These are phyloP conservation scores for Pneumocystis murina DNA, from an alignment of 1,139 yeast genomes.

Conservation along the genomic window DNA sequence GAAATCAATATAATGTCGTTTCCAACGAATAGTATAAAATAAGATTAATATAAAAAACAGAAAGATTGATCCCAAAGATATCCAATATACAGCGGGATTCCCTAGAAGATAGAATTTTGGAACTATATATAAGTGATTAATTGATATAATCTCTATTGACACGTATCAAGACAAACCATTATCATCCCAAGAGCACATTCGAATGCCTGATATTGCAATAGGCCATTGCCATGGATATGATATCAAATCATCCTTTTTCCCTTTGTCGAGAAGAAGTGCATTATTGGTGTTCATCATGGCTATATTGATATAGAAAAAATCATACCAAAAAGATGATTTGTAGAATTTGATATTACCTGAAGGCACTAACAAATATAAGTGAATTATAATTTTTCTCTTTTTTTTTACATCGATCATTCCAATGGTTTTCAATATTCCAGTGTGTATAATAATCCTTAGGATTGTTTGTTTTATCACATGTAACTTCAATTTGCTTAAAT, in stretches of 20 bases:
- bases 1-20: constrained; percentile 73
- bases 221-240: constrained; percentile 99
- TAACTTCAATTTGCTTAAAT: constrained; percentile 92
- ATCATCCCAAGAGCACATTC: constrained; percentile 90
- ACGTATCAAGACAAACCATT: constrained; percentile 22
- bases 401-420: constrained; percentile 35
- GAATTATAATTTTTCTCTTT: neutral
- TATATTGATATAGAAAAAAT: constrained; percentile 79
- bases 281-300: constrained; percentile 99
- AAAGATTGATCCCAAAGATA: constrained; percentile 58
- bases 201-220: constrained; percentile 72
- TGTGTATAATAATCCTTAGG: constrained; percentile 84
- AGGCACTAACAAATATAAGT: constrained; percentile 23
- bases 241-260: constrained; percentile 81
- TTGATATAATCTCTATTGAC: neutral
- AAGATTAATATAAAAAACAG: constrained; percentile 44
- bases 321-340: constrained; percentile 46
- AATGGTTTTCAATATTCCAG: constrained; percentile 93
- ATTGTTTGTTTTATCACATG: constrained; percentile 63
- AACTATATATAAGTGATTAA: constrained; percentile 18
- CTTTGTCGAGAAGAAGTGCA: constrained; percentile 83
- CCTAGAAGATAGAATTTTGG: constrained; percentile 81
- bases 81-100: constrained; percentile 89
- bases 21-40: constrained; percentile 70
- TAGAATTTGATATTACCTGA: constrained; percentile 71